Evolutionary conservation across 768 basidiomycete species (phyloP).

Genomic region (Trametopsis cervina): DNA sequence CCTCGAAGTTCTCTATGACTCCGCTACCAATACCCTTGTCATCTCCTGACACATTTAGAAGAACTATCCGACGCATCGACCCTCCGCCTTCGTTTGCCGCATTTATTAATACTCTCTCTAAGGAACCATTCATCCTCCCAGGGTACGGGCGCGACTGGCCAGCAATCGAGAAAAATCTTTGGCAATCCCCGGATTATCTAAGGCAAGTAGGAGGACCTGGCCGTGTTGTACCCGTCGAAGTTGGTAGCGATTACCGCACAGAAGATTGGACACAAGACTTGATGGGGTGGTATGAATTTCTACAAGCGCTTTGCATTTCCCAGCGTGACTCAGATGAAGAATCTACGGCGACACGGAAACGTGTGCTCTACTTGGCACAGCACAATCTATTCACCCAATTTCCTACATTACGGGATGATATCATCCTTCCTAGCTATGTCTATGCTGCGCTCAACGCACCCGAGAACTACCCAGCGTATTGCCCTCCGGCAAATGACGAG

Average conservation of each 20-base stretch:
- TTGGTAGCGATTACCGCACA: constrained; percentile 77
- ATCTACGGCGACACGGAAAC: constrained; percentile 11
- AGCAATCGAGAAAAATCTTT: constrained; percentile 61
- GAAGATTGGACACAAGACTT: constrained; percentile 79
- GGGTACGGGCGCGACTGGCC: constrained; percentile 69
- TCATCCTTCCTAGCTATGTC: constrained; percentile 83
- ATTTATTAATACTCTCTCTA: constrained; percentile 34
- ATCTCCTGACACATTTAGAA: not conserved
- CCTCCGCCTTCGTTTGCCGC: constrained; percentile 49
- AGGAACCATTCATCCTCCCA: constrained; percentile 67
- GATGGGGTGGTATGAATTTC: constrained; percentile 72
- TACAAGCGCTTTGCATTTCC: constrained; percentile 34
- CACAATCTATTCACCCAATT: constrained; percentile 84
- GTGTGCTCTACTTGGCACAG: constrained; percentile 80
- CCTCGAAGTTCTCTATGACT: constrained; percentile 7
- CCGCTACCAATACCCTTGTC: constrained; percentile 24
- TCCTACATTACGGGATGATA: constrained; percentile 66
- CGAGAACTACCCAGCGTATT: constrained; percentile 42
- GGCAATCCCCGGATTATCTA: constrained; percentile 69
- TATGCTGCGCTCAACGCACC: constrained; percentile 53
- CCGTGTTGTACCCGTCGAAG: constrained; percentile 83
- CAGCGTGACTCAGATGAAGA: constrained; percentile 27
- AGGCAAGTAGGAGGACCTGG: constrained; percentile 66
- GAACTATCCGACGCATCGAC: constrained; percentile 7
- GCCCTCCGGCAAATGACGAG: constrained; percentile 59